phyloP scores from a whole-genome alignment of 2,329 filamentous ascomycete genomes.

The Beauveria australis region DNA sequence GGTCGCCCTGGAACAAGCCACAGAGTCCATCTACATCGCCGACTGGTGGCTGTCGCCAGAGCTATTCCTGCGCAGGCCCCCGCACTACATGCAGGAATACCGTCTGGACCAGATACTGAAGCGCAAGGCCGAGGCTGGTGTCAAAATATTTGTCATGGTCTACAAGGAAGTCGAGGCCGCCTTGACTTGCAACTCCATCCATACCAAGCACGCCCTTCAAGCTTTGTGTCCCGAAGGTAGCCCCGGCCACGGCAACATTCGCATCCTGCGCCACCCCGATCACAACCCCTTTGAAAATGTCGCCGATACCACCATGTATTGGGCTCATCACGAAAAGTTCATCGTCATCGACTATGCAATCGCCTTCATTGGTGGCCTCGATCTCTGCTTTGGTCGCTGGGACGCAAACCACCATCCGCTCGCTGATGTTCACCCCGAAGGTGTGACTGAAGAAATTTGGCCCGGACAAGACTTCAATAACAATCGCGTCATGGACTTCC shows the following conservation, averaged over 20 bases:
- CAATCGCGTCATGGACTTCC: slow-evolving; percentile 91
- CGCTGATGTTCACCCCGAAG: slow-evolving; percentile 79
- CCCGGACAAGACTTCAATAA: slow-evolving; percentile 98
- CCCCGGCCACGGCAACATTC: slow-evolving; percentile 81
- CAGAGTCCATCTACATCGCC: slow-evolving; percentile 88
- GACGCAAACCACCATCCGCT: slow-evolving; percentile 79
- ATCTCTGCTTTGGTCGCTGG: slow-evolving; percentile 94
- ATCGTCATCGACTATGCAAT: slow-evolving; percentile 86
- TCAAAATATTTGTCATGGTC: slow-evolving; percentile 88
- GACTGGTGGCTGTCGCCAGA: slow-evolving; percentile 97
- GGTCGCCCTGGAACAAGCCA: slow-evolving; percentile 77
- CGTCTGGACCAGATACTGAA: slow-evolving; percentile 82
- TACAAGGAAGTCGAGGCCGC: slow-evolving; percentile 82
- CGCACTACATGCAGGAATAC: slow-evolving; percentile 76
- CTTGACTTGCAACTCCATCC: slow-evolving; percentile 82
- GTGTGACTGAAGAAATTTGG: slow-evolving; percentile 76
- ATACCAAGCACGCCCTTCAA: slow-evolving; percentile 82
- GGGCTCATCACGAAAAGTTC: slow-evolving; percentile 97
- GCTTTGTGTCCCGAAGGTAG: slow-evolving; percentile 72
- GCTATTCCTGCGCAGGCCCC: slow-evolving; percentile 76
- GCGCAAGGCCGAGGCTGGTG: slow-evolving; percentile 79
- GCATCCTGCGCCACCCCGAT: slow-evolving; percentile 82
- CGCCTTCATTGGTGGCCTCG: slow-evolving; percentile 89
- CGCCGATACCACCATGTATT: slow-evolving; percentile 94
- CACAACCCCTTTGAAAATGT: slow-evolving; percentile 92